phyloP scores from a whole-genome alignment of 306 rosid genomes.

The Quercus ilex region DNA sequence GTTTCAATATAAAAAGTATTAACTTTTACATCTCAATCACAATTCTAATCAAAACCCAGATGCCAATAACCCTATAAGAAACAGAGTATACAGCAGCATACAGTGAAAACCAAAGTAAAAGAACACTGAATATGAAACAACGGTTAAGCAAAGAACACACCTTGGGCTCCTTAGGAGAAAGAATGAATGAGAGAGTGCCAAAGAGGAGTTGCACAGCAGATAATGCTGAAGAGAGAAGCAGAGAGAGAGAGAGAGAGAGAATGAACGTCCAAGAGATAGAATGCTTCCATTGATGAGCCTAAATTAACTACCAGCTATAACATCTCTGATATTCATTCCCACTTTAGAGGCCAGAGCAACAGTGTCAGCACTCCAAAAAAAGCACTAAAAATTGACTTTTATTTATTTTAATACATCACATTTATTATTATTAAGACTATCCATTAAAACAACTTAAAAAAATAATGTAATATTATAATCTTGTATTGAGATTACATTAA shows the following conservation, averaged over 20 bases:
- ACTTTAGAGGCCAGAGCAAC: too few relatives aligned
- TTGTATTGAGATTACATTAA: too few relatives aligned
- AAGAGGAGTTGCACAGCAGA: neutral
- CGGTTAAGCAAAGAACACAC: constrained; percentile 18
- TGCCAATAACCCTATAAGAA: neutral
- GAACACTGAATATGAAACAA: neutral
- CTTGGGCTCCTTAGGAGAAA: constrained; percentile 4
- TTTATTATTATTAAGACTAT: too few relatives aligned
- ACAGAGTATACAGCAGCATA: neutral
- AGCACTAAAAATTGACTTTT: too few relatives aligned
- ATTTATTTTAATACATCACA: too few relatives aligned
- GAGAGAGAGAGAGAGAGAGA: neutral
- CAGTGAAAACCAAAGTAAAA: neutral
- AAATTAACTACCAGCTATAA: too few relatives aligned
- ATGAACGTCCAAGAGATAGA: constrained; percentile 41
- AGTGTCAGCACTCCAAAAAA: too few relatives aligned
- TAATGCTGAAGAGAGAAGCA: neutral
- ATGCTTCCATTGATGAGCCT: constrained; percentile 42
- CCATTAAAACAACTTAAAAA: too few relatives aligned
- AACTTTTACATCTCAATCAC: neutral
- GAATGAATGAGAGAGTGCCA: neutral
- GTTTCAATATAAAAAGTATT: neutral
- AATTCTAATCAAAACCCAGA: constrained; percentile 6
- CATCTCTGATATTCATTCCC: too few relatives aligned
- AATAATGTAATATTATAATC: too few relatives aligned